These are phyloP conservation scores for Torulaspora delbrueckii DNA, from an alignment of 805 yeast species.

Conservation along the genomic window DNA sequence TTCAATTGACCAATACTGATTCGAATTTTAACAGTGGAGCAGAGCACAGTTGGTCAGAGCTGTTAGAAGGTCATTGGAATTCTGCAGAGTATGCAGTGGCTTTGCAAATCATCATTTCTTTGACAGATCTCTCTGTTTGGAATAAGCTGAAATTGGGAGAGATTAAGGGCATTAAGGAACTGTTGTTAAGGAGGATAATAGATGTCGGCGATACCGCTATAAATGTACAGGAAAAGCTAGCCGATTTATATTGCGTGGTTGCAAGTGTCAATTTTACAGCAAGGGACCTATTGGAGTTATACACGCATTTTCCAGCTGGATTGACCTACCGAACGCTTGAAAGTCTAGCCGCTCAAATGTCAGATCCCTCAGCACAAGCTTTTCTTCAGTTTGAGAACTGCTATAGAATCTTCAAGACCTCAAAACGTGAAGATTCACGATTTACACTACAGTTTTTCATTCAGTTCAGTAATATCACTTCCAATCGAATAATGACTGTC, in stretches of 20 bases:
- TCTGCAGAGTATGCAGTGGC: conserved; percentile 11
- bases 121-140: conserved; percentile 21
- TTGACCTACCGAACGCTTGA: conserved; percentile 13
- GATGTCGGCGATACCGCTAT: not conserved
- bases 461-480: conserved; percentile 27
- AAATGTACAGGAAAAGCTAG: conserved; percentile 6
- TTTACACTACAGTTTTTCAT: conserved; percentile 32
- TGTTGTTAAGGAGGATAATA: conserved; percentile 6
- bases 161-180: conserved; percentile 6
- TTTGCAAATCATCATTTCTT: conserved; percentile 24
- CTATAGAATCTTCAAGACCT: conserved; percentile 16
- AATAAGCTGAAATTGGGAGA: conserved; percentile 24
- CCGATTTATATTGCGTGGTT: conserved; percentile 18
- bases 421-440: conserved; percentile 1
- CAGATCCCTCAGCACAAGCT: conserved; percentile 22
- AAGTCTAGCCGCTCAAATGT: conserved; percentile 14
- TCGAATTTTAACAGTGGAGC: conserved; percentile 17
- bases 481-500: conserved; percentile 30
- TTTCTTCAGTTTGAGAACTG: conserved; percentile 32
- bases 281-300: conserved; percentile 20
- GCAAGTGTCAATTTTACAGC: conserved; percentile 20
- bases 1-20: conserved; percentile 17
- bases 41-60: conserved; percentile 12
- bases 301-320: conserved; percentile 8
- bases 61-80: conserved; percentile 9